Evolutionary conservation across 768 basidiomycete species (phyloP), one percentile per base, ranked within the genome.

Genomic region (Phlegmacium glaucopus): DNA sequence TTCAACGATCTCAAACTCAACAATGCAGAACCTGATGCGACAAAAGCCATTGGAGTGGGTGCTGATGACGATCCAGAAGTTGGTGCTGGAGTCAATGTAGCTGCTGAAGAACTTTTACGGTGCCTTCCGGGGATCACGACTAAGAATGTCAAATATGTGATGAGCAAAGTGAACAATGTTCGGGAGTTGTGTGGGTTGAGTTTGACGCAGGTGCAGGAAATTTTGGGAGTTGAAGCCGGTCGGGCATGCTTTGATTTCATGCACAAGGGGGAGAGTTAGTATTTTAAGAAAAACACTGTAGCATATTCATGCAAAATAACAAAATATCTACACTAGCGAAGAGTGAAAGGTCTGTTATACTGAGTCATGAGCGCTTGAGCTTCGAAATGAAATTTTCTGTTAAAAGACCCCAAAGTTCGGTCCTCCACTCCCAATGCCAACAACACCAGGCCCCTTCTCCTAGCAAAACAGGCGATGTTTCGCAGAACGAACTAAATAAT

Each of bases 1-100:
- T 94, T 98, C 73, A 81, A 79, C 39, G 96, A 97, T 60, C 82
- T 99, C 28, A 99, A 99, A 60, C 51, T 68, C 27, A 83, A 86
- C 56, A 78, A 80, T 39, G 67, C 79, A 0, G 92, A 99, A 61
- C 96, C 96, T 0, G 87, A 95, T 51, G 78, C 83, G 8, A 59
- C 70, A 11, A 78, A 78, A 35, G 94, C 96, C 0, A 80, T 93
- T 34, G 67, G 82, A 2, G 74, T 93, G 16, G 96, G 95, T 7
- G 84, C 87, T 0, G 90, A 89, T 39, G 87, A 85, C 36, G 87
- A 85, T 44, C 74, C 79, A 0, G 78, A 83, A 3, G 75, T 68
- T 0, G 87, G 83, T 0, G 80, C 77, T 3, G 87, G 84, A 0
- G 72, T 89, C 40, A 90, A 91, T 59, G 71, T 72, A 42, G 80